Base-by-base conservation (phyloP, 805 yeast genomes). In the Candida takata region DNA sequence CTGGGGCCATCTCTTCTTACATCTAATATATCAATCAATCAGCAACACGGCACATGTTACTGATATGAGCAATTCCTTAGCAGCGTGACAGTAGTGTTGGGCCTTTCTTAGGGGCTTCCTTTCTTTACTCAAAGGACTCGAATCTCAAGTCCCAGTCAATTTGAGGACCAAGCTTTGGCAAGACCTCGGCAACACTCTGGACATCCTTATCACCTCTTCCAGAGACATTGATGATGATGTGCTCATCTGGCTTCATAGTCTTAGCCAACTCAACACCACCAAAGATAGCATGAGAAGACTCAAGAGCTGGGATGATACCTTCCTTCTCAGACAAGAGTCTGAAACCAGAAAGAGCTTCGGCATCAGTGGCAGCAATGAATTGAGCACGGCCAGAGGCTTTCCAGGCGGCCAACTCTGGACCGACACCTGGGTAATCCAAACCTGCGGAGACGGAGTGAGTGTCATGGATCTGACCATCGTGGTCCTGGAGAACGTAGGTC, bases 181-280 rank as follows among this genome's bases (percentile, higher is more conserved):
- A 71, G 35, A 80, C 77, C 61, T 92, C 96, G 31, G 98, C 98
- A 36, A 92, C 97, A 59, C 88, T 84, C 64, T 87, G 96, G 27
- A 92, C 98, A 61, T 92, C 98, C 68, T 92, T 92, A 61, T 92
- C 98, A 65, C 98, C 99, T 72, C 99, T 84, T 53, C 99, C 99
- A 35, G 96, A 86, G 38, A 92, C 74, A 59, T 87, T 87, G 55
- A 92, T 82, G 42, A 92, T 80, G 40, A 92, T 67, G 56, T 86
- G 77, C 64, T 87, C 72, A 47, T 83, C 95, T 46, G 78, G 72
- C 17, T 72, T 57, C 81, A 92, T 70, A 13, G 78, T 80, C 67
- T 85, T 78, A 21, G 99, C 98, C 33, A 84, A 70, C 62, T 87
- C 75, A 42, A 84, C 69, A 32, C 88, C 99, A 50, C 96, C 97